Evolutionary conservation across 352 stramenopile genomes (phyloP), one percentile per base, ranked within the genome.

Genomic region (Pythium guiyangense): DNA sequence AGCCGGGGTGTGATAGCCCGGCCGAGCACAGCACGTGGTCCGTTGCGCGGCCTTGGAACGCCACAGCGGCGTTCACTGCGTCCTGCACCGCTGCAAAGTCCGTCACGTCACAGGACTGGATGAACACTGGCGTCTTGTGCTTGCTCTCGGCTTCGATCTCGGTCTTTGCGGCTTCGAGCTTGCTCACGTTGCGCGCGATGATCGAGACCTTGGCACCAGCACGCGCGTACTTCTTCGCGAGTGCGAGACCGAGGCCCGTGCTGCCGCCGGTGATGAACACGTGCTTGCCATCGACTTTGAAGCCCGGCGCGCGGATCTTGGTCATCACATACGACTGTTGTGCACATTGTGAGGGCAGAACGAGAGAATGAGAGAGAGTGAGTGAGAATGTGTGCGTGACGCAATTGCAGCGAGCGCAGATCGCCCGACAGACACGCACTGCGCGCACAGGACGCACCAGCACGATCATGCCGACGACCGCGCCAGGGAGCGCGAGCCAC

Each of bases 1-100:
- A 91, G 22, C 82, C 84, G 5, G 83, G 78, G 2, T 67, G 47
- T 37, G 79, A 70, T 22, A 80, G 62, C 3, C 84, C 84, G 5
- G 86, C 86, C 22, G 70, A 83, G 60, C 80, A 92, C 11, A 96
- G 29, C 44, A 94, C 51, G 52, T 93, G 70, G 70, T 93, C 85
- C 40, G 72, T 92, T 10, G 62, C 57, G 31, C 77, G 79, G 10
- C 69, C 67, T 47, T 93, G 81, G 62, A 87, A 86, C 51, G 64
- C 69, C 57, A 89, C 87, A 26, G 85, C 85, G 35, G 65, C 76
- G 9, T 73, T 72, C 53, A 95, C 74, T 2, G 83, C 79, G 29
- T 63, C 67, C 62, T 88, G 54, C 27, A 95, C 73, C 22, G 70
- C 78, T 31, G 65, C 62, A 43, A 77, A 84, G 62, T 84, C 65